Evolutionary conservation across 805 yeast genomes (phyloP), one percentile per base, ranked within the genome.

Genomic region (Lipomyces orientalis): DNA sequence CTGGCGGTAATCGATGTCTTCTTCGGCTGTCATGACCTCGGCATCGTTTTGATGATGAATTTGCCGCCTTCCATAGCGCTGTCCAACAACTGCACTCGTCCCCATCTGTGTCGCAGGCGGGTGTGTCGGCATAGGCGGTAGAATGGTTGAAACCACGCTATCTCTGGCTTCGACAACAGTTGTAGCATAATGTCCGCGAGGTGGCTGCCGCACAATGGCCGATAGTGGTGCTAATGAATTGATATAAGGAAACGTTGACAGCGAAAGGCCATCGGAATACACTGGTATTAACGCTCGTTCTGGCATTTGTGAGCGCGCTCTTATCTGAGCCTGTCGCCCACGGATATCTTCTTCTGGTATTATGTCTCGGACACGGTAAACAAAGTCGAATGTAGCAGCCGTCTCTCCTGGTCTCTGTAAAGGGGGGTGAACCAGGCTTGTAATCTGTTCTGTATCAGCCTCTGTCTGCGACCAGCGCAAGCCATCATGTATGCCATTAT

Each of bases 221-320:
- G 71, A 54, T 25, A 68, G 31, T 51, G 76, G 77, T 29, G 76
- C 73, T 51, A 75, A 25, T 33, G 77, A 75, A 68, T 75, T 75
- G 58, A 73, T 69, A 68, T 74, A 73, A 2, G 77, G 77, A 55
- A 75, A 75, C 25, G 72, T 62, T 34, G 76, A 73, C 39, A 75
- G 57, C 35, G 77, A 72, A 55, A 55, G 73, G 64, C 57, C 74
- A 25, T 69, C 73, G 6, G 64, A 60, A 49, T 74, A 75, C 10
- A 75, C 71, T 34, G 77, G 77, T 29, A 75, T 72, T 46, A 69
- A 35, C 14, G 65, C 71, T 43, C 61, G 60, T 39, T 65, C 58
- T 16, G 71, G 71, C 25, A 9, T 22, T 35, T 58, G 62, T 6
- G 25, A 6, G 19, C 8, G 19, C 22, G 52, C 66, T 34, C 25